A percentile compares a stretch with the other conserved stretches of the same genome.
phyloP scores from a whole-genome alignment of 352 stramenopile species.

The Pythium dissotocum region DNA sequence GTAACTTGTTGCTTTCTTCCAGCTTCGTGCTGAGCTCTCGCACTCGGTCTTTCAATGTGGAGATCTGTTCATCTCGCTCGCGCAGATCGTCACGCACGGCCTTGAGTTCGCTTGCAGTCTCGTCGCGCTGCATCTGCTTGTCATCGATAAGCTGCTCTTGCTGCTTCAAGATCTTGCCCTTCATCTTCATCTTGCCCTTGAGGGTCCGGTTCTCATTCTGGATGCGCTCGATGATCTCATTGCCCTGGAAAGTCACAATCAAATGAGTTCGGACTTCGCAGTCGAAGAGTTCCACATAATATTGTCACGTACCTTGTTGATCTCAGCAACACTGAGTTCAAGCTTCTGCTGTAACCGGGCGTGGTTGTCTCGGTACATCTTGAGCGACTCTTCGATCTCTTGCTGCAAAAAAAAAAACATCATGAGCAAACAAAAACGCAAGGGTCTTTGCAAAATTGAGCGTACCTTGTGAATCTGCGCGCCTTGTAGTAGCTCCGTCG shows the following conservation, averaged over 20 bases:
- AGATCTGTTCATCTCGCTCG: slow-evolving; percentile 69
- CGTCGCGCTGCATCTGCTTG: slow-evolving; percentile 74
- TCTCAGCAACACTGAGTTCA: slow-evolving; percentile 87
- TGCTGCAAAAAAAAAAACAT: slow-evolving; percentile 31
- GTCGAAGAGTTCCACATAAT: not conserved
- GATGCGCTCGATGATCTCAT: slow-evolving; percentile 89
- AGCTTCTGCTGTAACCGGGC: slow-evolving; percentile 84
- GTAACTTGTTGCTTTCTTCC: slow-evolving; percentile 86
- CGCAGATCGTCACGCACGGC: slow-evolving; percentile 64
- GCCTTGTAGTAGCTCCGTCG: slow-evolving; percentile 62
- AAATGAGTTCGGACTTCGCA: not conserved
- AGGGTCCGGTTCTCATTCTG: slow-evolving; percentile 79
- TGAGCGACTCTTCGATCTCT: slow-evolving; percentile 84
- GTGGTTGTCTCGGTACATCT: slow-evolving; percentile 88
- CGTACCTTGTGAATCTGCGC: slow-evolving; percentile 65
- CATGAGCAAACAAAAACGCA: not conserved
- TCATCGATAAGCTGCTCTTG: slow-evolving; percentile 84
- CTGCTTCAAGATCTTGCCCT: slow-evolving; percentile 89
- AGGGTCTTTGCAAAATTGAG: not conserved
- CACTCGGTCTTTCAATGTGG: slow-evolving; percentile 60
- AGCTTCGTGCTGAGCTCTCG: slow-evolving; percentile 82
- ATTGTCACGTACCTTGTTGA: slow-evolving; percentile 76
- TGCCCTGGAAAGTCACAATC: slow-evolving; percentile 45
- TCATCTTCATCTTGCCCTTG: slow-evolving; percentile 84
- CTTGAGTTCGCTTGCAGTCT: slow-evolving; percentile 63